Base-by-base conservation (phyloP, 345 rosid genomes). In the Pistacia vera region DNA sequence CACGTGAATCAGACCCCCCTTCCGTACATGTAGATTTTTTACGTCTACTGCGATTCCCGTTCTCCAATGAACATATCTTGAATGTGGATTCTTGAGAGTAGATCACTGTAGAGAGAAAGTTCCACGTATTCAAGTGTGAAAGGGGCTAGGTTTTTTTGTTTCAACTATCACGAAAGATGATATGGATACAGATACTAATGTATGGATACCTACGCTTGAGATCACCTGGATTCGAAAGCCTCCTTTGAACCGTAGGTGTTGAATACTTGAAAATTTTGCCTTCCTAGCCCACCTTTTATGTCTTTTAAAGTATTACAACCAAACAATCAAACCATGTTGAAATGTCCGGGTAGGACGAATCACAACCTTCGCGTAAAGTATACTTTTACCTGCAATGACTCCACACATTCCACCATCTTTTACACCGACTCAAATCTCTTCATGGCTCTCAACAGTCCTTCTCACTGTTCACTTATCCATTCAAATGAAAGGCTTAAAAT, bases 61-160 rank as follows among this genome's bases (percentile, higher is more conserved):
- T 25, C 25, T 25, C 25, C 25, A 25, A 25, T 25, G 25, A 25
- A 25, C 25, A 25, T 25, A 25, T 25, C 25, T 25, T 25, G 25
- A 25, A 25, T 25, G 25, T 25, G 25, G 25, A 25, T 25, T 25
- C 25, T 25, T 25, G 25, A 25, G 25, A 25, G 25, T 25, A 25
- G 25, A 25, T 0, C 33, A 30, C 16, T 89, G 90, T 71, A 48
- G 48, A 11, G 20, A 46, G 1, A 35, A 22, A 8, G 3, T 4
- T 5, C 74, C 73, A 64, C 73, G 56, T 68, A 77, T 86, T 54
- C 85, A 87, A 73, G 72, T 89, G 59, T 76, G 4, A 52, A 62
- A 38, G 20, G 86, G 83, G 38, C 1, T 8, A 33, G 75, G 81
- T 25, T 89, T 80, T 46, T 6, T 28, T 51, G 30, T 85, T 33